A percentile compares a stretch with the other conserved stretches of the same genome.
These are phyloP conservation scores for Endocladia muricata DNA, from an alignment of 31 red algal genomes.

Conservation along the genomic window DNA sequence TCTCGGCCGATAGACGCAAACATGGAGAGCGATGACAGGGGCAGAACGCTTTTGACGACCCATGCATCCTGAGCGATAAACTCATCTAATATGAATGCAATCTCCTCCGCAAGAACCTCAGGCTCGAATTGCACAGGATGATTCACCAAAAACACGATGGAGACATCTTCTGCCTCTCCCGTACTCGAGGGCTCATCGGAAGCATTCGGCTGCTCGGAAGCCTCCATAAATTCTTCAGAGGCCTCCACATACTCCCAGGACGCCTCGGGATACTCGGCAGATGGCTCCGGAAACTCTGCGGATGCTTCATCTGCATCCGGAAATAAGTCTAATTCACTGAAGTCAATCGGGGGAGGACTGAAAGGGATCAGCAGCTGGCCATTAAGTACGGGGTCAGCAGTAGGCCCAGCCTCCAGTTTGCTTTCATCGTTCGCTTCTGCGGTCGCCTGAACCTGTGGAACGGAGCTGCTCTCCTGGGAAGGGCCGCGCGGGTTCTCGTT, in stretches of 20 bases:
- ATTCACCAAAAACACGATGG: slow-evolving; percentile 18
- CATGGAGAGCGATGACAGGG: slow-evolving; percentile 20
- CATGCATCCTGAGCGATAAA: slow-evolving; percentile 36
- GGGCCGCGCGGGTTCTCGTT: no score
- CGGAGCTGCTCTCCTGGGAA: no score
- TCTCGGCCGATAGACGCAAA: neutral
- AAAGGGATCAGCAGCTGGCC: no score
- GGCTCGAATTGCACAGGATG: slow-evolving; percentile 21
- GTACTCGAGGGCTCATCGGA: neutral
- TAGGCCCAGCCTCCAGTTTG: no score
- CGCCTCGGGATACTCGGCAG: neutral
- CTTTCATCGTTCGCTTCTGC: no score
- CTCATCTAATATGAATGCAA: slow-evolving; percentile 28
- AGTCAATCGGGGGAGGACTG: no score
- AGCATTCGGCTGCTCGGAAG: neutral
- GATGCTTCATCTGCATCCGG: no score
- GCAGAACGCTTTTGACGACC: slow-evolving; percentile 10
- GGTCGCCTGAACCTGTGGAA: no score
- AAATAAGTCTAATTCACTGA: no score
- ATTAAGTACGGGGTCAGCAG: no score
- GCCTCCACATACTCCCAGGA: neutral
- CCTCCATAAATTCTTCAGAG: slow-evolving; percentile 2
- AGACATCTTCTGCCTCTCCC: slow-evolving; percentile 12
- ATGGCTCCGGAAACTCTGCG: no score
- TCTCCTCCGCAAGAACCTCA: slow-evolving; percentile 35